Evolutionary conservation across 2,329 filamentous ascomycete species (phyloP), one percentile per base, ranked within the genome.

Genomic region (Fusarium acutatum): DNA sequence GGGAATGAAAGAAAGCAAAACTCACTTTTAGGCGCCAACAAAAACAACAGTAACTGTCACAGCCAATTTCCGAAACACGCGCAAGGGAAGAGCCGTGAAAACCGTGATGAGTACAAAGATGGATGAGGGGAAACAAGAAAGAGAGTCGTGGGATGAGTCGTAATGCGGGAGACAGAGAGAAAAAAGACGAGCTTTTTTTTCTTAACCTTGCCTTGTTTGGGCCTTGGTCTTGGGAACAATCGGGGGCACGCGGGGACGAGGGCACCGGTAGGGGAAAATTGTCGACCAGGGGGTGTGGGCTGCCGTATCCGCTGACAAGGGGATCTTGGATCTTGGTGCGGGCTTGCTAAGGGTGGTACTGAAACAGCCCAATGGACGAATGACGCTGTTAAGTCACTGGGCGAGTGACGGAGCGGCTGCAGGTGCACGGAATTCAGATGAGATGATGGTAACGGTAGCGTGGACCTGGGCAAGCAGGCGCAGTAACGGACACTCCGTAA

Each of bases 21-120:
- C 86, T 87, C 81, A 87, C 86, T 87, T 87, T 87, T 87, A 82
- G 81, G 85, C 84, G 85, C 85, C 85, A 83, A 83, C 81, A 85
- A 85, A 82, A 85, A 84, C 83, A 83, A 82, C 80, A 81, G 81
- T 81, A 82, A 82, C 79, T 81, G 78, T 82, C 80, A 82, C 78
- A 82, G 81, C 80, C 81, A 82, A 83, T 77, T 81, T 81, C 81
- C 81, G 82, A 83, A 84, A 83, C 81, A 83, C 82, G 82, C 82
- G 82, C 80, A 84, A 84, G 82, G 83, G 84, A 86, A 86, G 82
- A 85, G 83, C 79, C 79, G 80, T 81, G 80, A 80, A 79, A 82
- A 82, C 76, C 80, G 81, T 81, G 80, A 81, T 80, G 80, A 78
- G 78, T 76, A 78, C 77, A 75, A 74, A 79, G 72, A 74, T 74